Conservation (phyloP, 1,284 basidiomycete genomes). For the Paramarasmius palmivorus region DNA sequence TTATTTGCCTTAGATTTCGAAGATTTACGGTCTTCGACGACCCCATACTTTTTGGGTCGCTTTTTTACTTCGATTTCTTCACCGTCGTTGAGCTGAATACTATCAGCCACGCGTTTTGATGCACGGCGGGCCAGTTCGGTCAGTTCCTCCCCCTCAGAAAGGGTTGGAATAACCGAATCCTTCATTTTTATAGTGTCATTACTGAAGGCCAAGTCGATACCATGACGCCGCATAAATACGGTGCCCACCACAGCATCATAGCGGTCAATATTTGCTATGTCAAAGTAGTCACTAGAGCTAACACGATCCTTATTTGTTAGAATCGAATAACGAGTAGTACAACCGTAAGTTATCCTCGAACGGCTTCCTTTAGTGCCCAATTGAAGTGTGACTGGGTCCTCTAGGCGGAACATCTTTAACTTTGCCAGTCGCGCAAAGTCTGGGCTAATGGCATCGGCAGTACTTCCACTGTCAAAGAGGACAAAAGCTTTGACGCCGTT, state of each 20-base stretch:
- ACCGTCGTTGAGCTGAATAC: background rate
- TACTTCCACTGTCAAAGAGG: conserved; percentile 25
- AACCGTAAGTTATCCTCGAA: conserved; percentile 23
- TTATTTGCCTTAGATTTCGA: too few species aligned
- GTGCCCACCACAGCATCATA: conserved; percentile 19
- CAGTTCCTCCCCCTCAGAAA: background rate
- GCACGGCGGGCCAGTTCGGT: background rate
- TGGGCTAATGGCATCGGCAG: conserved; percentile 20
- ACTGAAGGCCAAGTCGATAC: conserved; percentile 12
- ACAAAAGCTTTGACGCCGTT: conserved; percentile 18
- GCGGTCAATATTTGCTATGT: conserved; percentile 19
- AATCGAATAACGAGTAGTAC: background rate
- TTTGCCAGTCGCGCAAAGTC: conserved; percentile 17
- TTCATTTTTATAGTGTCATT: conserved; percentile 5
- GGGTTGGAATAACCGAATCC: too few species aligned
- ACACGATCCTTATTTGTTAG: background rate
- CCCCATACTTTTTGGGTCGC: too few species aligned
- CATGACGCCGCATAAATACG: conserved; percentile 12
- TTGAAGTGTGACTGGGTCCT: conserved; percentile 21
- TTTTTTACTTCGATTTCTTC: background rate
- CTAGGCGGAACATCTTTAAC: conserved; percentile 13
- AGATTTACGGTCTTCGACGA: too few species aligned
- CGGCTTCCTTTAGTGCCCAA: conserved; percentile 23
- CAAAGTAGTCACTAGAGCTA: conserved; percentile 13
- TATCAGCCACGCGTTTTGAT: background rate